Evolutionary conservation across 768 basidiomycete species (phyloP), one percentile per base, ranked within the genome.

Genomic region (Russula olivacea): DNA sequence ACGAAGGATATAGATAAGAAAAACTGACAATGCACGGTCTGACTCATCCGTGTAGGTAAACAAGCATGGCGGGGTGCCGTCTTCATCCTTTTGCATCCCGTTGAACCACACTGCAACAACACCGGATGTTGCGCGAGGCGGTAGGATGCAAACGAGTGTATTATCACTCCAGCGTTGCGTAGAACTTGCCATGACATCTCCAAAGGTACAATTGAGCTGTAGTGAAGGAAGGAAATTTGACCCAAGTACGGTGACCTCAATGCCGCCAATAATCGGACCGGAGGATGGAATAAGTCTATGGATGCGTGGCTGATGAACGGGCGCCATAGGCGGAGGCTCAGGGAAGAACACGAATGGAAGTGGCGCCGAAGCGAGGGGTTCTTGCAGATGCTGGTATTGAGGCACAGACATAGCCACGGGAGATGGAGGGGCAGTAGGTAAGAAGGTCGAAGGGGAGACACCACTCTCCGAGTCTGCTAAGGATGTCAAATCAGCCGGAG

Each of bases 31-130:
- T 8, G 90, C 88, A 58, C 92, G 78, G 70, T 98, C 95, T 28
- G 91, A 88, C 64, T 93, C 90, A 69, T 96, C 93, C 21, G 86
- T 83, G 74, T 98, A 98, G 0, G 89, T 93, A 76, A 97, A 98
- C 61, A 93, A 75, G 52, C 79, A 83, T 28, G 82, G 83, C 41
- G 79, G 78, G 3, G 78, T 71, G 57, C 76, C 78, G 30, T 86
- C 84, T 12, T 82, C 83, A 40, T 78, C 76, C 72, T 86, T 84
- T 40, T 81, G 78, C 21, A 91, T 78, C 14, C 90, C 89, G 68
- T 90, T 85, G 68, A 98, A 89, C 80, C 88, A 90, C 2, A 99
- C 97, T 4, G 86, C 81, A 34, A 99, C 97, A 23, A 89, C 83
- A 11, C 97, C 97, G 17, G 94, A 83, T 51, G 80, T 76, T 0